phyloP scores from a whole-genome alignment of 805 yeast species.

The Candida chilensis region DNA sequence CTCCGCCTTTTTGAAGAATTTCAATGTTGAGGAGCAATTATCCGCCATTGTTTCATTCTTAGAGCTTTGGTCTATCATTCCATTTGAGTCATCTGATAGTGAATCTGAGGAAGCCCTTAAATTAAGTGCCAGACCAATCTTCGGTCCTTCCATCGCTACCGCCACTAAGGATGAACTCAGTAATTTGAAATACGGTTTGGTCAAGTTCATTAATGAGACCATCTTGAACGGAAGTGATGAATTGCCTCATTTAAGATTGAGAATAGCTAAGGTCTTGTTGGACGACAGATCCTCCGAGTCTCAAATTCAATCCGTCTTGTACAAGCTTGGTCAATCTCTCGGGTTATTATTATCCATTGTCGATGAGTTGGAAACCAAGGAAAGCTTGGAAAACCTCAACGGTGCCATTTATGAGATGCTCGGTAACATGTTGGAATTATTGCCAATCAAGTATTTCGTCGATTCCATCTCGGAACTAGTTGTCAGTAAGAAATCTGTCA shows the following conservation, averaged over 20 bases:
- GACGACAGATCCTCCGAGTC: slow-evolving; percentile 16
- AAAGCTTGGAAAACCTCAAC: too few relatives aligned
- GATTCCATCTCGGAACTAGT: slow-evolving; percentile 42
- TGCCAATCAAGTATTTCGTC: slow-evolving; percentile 72
- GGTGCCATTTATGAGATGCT: too few relatives aligned
- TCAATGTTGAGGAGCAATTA: slow-evolving; percentile 61
- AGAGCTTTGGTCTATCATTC: slow-evolving; percentile 40
- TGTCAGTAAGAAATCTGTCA: slow-evolving; percentile 18
- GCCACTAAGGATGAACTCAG: slow-evolving; percentile 38
- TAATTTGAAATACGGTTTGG: slow-evolving; percentile 37
- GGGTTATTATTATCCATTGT: slow-evolving; percentile 10
- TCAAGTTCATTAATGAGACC: slow-evolving; percentile 48
- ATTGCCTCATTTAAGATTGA: slow-evolving; percentile 31
- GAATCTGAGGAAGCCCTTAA: slow-evolving; percentile 22
- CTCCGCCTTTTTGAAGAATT: slow-evolving; percentile 57
- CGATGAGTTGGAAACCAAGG: slow-evolving; percentile 8
- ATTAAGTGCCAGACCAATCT: slow-evolving; percentile 46
- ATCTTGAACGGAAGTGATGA: slow-evolving; percentile 25
- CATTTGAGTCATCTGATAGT: slow-evolving; percentile 28
- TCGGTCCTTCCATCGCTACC: slow-evolving; percentile 51
- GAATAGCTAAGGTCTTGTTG: slow-evolving; percentile 34
- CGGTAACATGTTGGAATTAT: slow-evolving; percentile 52
- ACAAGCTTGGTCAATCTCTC: slow-evolving; percentile 12
- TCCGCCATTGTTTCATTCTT: slow-evolving; percentile 41
- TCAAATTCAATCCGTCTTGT: slow-evolving; percentile 7